Conservation (phyloP, 1,284 basidiomycete genomes). For the Clitocybe nebularis region DNA sequence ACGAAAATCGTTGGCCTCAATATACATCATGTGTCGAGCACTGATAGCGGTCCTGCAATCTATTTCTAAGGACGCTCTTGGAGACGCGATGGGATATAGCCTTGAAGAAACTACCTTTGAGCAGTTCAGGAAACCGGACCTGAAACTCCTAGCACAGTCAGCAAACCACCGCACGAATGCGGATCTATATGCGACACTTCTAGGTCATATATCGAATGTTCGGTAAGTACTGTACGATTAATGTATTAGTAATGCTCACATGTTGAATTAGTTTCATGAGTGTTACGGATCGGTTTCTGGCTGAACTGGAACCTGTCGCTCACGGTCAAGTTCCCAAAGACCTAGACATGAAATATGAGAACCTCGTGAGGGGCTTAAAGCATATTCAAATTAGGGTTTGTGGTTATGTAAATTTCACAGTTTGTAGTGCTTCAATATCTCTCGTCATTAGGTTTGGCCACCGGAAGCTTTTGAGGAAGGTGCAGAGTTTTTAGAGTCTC, state of each 20-base stretch:
- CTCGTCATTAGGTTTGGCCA: conserved; percentile 73
- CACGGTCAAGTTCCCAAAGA: conserved; percentile 76
- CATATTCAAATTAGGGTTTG: conserved; percentile 78
- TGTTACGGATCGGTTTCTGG: conserved; percentile 82
- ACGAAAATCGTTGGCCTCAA: conserved; percentile 77
- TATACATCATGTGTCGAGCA: conserved; percentile 86
- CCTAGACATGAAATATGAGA: conserved; percentile 76
- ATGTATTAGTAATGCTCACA: conserved; percentile 6
- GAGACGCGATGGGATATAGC: conserved; percentile 71
- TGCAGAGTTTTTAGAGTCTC: conserved; percentile 83
- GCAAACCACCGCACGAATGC: conserved; percentile 78
- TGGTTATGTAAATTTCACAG: neutral
- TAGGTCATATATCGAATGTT: conserved; percentile 78
- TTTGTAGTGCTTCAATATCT: neutral
- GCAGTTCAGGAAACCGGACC: conserved; percentile 74
- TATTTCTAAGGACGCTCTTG: conserved; percentile 71
- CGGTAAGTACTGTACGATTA: conserved; percentile 41
- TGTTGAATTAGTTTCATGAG: conserved; percentile 64
- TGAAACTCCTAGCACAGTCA: conserved; percentile 59
- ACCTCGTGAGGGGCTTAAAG: conserved; percentile 74
- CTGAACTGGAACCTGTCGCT: conserved; percentile 73
- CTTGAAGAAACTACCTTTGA: conserved; percentile 87
- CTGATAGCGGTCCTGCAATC: conserved; percentile 75
- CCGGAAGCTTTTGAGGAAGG: conserved; percentile 92
- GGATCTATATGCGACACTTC: conserved; percentile 75